Percentiles rank a stretch among this genome's conserved stretches.
Evolutionary conservation across 495 filamentous ascomycete species (phyloP).

Genomic region (Hamigera avellanea): DNA sequence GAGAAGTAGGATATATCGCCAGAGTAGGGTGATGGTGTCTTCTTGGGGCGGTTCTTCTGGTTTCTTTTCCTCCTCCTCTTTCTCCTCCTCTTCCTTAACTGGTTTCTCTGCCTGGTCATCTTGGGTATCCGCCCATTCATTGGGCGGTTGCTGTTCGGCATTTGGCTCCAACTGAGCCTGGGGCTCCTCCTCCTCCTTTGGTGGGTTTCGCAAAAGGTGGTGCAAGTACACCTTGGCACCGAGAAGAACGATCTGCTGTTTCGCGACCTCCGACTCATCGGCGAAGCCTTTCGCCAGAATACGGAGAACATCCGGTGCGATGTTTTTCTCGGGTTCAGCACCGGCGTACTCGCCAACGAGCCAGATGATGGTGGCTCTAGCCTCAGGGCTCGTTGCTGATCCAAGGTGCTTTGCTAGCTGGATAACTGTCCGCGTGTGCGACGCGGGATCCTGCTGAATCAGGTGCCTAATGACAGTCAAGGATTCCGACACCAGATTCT

Average conservation of each 20-base stretch:
- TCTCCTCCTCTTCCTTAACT: conserved; percentile 24
- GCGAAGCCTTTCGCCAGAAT: conserved; percentile 76
- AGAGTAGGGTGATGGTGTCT: conserved; percentile 61
- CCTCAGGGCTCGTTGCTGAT: conserved; percentile 68
- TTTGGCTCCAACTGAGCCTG: conserved; percentile 4
- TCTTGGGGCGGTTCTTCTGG: conserved; percentile 21
- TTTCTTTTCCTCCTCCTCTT: conserved; percentile 14
- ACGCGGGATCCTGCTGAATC: conserved; percentile 77
- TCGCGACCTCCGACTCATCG: conserved; percentile 72
- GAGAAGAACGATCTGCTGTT: conserved; percentile 81
- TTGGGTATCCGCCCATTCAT: conserved; percentile 30
- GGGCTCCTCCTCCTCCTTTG: conserved; percentile 14
- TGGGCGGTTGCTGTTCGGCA: conserved; percentile 13
- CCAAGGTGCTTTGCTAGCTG: conserved; percentile 88
- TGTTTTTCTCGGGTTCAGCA: conserved; percentile 64
- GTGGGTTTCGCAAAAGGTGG: conserved; percentile 52
- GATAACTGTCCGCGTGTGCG: conserved; percentile 71
- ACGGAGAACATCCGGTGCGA: conserved; percentile 87
- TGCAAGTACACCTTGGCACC: conserved; percentile 93
- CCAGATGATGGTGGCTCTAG: conserved; percentile 91
- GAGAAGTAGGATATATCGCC: conserved; percentile 73
- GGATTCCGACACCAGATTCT: conserved; percentile 78
- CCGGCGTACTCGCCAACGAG: conserved; percentile 91
- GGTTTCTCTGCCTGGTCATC: conserved; percentile 25
- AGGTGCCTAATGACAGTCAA: conserved; percentile 89